Percentiles rank a stretch among this genome's conserved stretches.
These are phyloP conservation scores for Ramaria rubella DNA, from an alignment of 768 basidiomycete species.

Conservation along the genomic window DNA sequence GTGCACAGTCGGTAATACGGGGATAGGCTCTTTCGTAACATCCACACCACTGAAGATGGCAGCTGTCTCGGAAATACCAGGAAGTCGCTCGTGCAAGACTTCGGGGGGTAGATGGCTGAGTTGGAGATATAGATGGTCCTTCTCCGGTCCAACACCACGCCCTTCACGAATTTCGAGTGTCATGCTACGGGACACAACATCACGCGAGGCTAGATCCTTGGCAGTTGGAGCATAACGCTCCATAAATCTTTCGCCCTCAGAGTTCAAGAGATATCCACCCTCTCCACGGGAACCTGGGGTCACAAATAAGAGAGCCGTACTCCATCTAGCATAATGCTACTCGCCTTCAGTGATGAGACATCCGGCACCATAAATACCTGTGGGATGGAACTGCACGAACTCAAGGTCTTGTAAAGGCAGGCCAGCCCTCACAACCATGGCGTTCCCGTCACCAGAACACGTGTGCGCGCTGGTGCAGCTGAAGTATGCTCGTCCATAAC, in stretches of 20 bases:
- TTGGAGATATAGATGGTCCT: slow-evolving; percentile 95
- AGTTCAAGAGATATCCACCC: slow-evolving; percentile 97
- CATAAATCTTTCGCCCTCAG: slow-evolving; percentile 99
- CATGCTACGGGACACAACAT: slow-evolving; percentile 99
- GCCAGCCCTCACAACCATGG: slow-evolving; percentile 96
- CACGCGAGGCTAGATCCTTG: slow-evolving; percentile 98
- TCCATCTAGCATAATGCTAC: slow-evolving; percentile 9
- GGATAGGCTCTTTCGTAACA: slow-evolving; percentile 99
- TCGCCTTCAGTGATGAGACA: slow-evolving; percentile 97
- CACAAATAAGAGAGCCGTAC: neutral
- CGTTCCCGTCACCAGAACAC: slow-evolving; percentile 97
- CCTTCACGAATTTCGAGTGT: slow-evolving; percentile 98
- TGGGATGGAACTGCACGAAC: slow-evolving; percentile 99
- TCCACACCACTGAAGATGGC: slow-evolving; percentile 99
- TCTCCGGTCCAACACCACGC: slow-evolving; percentile 96
- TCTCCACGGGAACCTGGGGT: slow-evolving; percentile 89
- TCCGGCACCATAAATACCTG: slow-evolving; percentile 98
- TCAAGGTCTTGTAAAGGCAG: slow-evolving; percentile 95
- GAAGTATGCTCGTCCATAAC: slow-evolving; percentile 97
- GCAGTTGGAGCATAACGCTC: slow-evolving; percentile 99
- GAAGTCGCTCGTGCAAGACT: slow-evolving; percentile 91
- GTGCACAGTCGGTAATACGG: slow-evolving; percentile 96
- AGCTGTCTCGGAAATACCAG: slow-evolving; percentile 99
- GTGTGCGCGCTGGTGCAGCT: slow-evolving; percentile 98
- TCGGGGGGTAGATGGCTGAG: slow-evolving; percentile 96